Percentiles rank a stretch among this genome's conserved stretches.
Evolutionary conservation across 495 filamentous ascomycete genomes (phyloP).

Genomic region (Penicillium nucicola): DNA sequence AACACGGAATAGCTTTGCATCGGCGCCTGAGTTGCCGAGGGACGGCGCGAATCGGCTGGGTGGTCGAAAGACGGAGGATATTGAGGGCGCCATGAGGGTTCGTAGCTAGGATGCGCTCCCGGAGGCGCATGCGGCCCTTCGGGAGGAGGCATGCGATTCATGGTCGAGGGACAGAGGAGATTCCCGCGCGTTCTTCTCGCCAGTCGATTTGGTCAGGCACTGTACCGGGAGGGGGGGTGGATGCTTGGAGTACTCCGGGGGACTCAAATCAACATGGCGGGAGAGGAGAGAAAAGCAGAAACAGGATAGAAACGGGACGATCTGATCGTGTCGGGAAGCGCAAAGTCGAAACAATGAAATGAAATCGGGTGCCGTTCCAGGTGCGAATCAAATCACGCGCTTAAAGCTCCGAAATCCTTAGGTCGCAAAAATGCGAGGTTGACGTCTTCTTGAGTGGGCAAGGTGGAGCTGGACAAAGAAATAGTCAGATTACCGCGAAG

Average conservation of each 20-base stretch:
- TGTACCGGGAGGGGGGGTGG: too few relatives aligned
- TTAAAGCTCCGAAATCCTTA: conserved; percentile 1
- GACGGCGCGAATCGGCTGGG: conserved; percentile 31
- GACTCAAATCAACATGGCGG: conserved; percentile 1
- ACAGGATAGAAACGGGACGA: neutral
- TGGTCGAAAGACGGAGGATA: conserved; percentile 35
- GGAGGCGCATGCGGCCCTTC: conserved; percentile 28
- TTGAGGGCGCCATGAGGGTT: conserved; percentile 32
- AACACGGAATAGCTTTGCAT: conserved; percentile 29
- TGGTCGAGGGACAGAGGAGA: conserved; percentile 14
- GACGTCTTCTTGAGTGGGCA: neutral
- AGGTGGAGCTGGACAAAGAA: conserved; percentile 25
- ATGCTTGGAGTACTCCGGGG: neutral
- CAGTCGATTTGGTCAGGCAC: conserved; percentile 15
- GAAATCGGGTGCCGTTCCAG: neutral
- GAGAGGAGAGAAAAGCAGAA: neutral
- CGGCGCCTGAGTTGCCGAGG: conserved; percentile 28
- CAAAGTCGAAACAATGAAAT: conserved; percentile 1
- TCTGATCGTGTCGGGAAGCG: neutral
- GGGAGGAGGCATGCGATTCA: conserved; percentile 35
- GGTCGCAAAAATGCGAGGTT: conserved; percentile 6
- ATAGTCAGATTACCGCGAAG: conserved; percentile 16
- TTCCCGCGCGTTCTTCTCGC: neutral
- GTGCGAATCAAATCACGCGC: conserved; percentile 1
- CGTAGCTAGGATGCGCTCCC: conserved; percentile 27